Percentiles rank a stretch among this genome's conserved stretches.
phyloP scores from a whole-genome alignment of 306 rosid genomes.

The Fragaria iinumae region DNA sequence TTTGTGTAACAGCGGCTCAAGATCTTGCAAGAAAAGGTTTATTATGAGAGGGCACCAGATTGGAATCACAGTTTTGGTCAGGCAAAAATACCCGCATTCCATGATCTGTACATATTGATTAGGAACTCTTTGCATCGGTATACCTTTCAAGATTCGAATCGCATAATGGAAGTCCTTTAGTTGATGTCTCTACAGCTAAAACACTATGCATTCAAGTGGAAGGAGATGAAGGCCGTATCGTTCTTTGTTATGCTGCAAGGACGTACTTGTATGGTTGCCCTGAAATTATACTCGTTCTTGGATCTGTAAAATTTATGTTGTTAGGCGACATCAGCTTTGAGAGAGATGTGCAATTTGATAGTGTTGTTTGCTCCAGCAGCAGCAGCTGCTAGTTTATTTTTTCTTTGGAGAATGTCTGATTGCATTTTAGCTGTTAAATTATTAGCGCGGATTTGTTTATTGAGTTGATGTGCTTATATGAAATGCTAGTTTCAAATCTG shows the following conservation, averaged over 20 bases:
- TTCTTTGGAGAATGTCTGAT: not conserved
- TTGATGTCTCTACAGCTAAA: not conserved
- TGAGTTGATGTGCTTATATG: not conserved
- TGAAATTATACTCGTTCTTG: not conserved
- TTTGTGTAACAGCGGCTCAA: conserved; percentile 50
- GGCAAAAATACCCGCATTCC: conserved; percentile 1
- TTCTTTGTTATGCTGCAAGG: conserved; percentile 6
- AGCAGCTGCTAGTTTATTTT: not conserved
- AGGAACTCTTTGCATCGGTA: conserved; percentile 16
- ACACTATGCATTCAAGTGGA: not conserved
- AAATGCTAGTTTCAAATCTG: not conserved
- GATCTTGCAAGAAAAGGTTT: conserved; percentile 52
- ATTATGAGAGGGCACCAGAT: conserved; percentile 33
- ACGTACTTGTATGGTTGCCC: conserved; percentile 5
- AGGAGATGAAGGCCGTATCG: not conserved
- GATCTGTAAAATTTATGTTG: conserved; percentile 8
- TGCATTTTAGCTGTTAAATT: not conserved
- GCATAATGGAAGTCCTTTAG: not conserved
- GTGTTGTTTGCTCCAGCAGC: not conserved
- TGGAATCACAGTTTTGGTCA: conserved; percentile 29
- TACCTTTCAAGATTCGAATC: conserved; percentile 16
- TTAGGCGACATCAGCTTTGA: not conserved
- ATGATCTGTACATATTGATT: conserved; percentile 33
- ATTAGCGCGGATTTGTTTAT: not conserved
- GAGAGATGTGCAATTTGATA: not conserved